These are phyloP conservation scores for Tripterygium wilfordii DNA, from an alignment of 177 flowering plant genomes.

Conservation along the genomic window DNA sequence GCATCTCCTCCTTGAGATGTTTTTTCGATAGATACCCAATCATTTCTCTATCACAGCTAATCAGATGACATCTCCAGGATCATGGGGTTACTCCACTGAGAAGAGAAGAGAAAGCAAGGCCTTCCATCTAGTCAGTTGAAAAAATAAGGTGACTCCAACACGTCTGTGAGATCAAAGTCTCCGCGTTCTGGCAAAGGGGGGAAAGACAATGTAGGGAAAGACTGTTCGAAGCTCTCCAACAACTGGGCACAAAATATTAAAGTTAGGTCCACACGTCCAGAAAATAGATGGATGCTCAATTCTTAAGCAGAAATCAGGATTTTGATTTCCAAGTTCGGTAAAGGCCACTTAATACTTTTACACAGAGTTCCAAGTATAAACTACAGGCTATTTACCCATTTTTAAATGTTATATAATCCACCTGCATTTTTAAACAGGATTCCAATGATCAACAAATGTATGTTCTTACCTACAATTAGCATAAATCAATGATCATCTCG, in stretches of 20 bases:
- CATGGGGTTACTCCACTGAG: not conserved
- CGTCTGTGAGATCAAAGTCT: constrained; percentile 59
- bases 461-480: too few species aligned
- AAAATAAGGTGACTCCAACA: constrained; percentile 61
- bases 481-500: too few species aligned
- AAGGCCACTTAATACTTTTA: not conserved
- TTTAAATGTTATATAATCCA: too few species aligned
- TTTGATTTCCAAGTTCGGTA: too few species aligned
- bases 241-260: constrained; percentile 36
- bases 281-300: too few species aligned
- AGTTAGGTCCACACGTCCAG: too few species aligned
- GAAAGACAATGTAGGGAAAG: constrained; percentile 47
- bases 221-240: constrained; percentile 47
- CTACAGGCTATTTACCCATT: not conserved
- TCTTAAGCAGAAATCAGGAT: too few species aligned
- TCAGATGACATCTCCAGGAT: not conserved
- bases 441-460: too few species aligned
- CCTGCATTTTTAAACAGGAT: too few species aligned
- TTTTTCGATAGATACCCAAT: too few species aligned
- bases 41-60: too few species aligned
- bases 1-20: too few species aligned
- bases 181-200: constrained; percentile 72
- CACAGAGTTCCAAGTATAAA: not conserved
- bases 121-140: constrained; percentile 38
- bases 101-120: constrained; percentile 3